phyloP scores from a whole-genome alignment of 345 rosid species.

The Turritis glabra region DNA sequence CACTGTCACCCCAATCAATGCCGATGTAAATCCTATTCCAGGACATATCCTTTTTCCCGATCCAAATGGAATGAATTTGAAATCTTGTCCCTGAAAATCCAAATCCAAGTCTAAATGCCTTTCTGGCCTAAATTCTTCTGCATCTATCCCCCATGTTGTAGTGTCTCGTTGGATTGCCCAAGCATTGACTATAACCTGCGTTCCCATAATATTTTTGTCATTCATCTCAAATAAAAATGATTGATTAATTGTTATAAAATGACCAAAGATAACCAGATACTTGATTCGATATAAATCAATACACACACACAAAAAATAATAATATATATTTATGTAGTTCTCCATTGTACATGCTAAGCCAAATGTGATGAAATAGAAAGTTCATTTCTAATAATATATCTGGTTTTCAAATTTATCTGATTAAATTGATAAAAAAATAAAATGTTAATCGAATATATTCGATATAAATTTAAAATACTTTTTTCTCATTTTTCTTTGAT shows the following conservation, averaged over 20 bases:
- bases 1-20: not conserved
- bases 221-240: not conserved
- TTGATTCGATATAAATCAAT: too few relatives aligned
- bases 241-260: not conserved
- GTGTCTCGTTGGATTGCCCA: conserved; percentile 41
- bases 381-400: too few relatives aligned
- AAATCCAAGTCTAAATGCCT: conserved; percentile 22
- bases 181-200: conserved; percentile 35
- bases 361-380: too few relatives aligned
- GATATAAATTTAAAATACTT: too few relatives aligned
- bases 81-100: conserved; percentile 24
- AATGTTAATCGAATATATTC: too few relatives aligned
- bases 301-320: too few relatives aligned
- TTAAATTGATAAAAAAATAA: too few relatives aligned
- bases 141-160: conserved; percentile 27
- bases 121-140: conserved; percentile 35
- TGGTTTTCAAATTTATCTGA: too few relatives aligned
- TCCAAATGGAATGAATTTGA: conserved; percentile 17
- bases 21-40: not conserved
- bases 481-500: too few relatives aligned
- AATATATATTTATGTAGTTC: too few relatives aligned
- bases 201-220: not conserved
- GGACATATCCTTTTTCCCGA: conserved; percentile 25
- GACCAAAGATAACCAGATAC: not conserved
- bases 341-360: too few relatives aligned